Conservation (phyloP, 768 basidiomycete genomes). For the Tulasnella sp. region DNA sequence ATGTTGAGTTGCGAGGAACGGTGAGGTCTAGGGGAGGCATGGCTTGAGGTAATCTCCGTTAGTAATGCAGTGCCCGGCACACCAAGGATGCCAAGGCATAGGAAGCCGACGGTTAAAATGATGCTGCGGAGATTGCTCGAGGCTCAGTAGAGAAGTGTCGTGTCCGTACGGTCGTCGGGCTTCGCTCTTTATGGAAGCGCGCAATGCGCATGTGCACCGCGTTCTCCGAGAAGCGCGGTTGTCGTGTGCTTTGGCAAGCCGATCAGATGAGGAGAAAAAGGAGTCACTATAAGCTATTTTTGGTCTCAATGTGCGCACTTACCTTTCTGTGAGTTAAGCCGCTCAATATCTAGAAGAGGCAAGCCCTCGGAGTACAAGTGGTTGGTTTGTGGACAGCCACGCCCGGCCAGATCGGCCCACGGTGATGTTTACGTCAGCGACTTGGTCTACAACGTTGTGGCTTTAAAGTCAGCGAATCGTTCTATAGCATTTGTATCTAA, state of each 20-base stretch:
- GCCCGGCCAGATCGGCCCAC: neutral
- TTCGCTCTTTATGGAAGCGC: neutral
- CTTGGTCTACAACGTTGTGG: neutral
- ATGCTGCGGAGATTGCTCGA: neutral
- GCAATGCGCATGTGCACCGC: neutral
- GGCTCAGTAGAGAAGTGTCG: neutral
- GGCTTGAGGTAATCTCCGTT: neutral
- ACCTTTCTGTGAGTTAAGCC: neutral
- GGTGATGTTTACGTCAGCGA: neutral
- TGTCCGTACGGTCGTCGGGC: neutral
- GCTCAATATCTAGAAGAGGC: neutral
- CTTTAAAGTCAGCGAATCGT: neutral
- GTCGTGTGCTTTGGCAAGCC: neutral
- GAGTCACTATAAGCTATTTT: neutral
- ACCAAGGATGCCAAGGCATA: neutral
- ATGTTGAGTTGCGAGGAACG: constrained; percentile 6
- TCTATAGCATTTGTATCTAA: neutral
- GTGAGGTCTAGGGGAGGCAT: constrained; percentile 4
- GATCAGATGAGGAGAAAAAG: neutral
- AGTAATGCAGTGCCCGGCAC: neutral
- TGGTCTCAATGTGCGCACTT: neutral
- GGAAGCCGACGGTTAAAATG: neutral
- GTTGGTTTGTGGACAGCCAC: neutral
- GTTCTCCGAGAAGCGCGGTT: neutral
- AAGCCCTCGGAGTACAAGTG: neutral